These are phyloP conservation scores for Alternaria brassicae DNA, from an alignment of 2,329 filamentous ascomycete genomes.

Conservation along the genomic window DNA sequence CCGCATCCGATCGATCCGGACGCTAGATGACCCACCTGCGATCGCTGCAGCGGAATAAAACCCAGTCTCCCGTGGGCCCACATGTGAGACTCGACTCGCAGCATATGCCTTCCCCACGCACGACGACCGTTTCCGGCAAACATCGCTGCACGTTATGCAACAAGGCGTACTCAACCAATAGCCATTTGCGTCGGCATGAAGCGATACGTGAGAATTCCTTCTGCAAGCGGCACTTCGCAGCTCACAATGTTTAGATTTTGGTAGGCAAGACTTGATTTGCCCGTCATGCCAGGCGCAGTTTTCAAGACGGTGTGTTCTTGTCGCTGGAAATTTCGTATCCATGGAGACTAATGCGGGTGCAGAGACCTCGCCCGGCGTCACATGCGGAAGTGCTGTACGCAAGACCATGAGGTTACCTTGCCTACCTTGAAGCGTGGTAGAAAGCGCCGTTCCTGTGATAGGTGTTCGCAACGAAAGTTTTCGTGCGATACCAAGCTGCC, in stretches of 20 bases:
- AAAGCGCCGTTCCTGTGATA: background rate
- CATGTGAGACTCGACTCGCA: background rate
- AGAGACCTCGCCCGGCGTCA: background rate
- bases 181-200: background rate
- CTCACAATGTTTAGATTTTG: background rate
- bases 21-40: background rate
- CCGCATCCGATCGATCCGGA: background rate
- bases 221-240: background rate
- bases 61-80: background rate
- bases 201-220: background rate
- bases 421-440: background rate
- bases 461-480: background rate
- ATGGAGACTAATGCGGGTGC: background rate
- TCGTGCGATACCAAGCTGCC: background rate
- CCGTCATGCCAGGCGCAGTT: background rate
- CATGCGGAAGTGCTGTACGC: background rate
- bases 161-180: background rate
- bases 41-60: background rate
- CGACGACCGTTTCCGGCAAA: background rate
- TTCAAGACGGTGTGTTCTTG: background rate
- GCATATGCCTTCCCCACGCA: background rate
- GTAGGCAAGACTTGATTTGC: background rate
- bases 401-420: background rate
- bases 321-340: background rate
- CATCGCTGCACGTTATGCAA: background rate